A percentile compares a stretch with the other conserved stretches of the same genome.
These are phyloP conservation scores for Coemansia javaensis DNA, from an alignment of 192 early-diverging fungal species.

Conservation along the genomic window DNA sequence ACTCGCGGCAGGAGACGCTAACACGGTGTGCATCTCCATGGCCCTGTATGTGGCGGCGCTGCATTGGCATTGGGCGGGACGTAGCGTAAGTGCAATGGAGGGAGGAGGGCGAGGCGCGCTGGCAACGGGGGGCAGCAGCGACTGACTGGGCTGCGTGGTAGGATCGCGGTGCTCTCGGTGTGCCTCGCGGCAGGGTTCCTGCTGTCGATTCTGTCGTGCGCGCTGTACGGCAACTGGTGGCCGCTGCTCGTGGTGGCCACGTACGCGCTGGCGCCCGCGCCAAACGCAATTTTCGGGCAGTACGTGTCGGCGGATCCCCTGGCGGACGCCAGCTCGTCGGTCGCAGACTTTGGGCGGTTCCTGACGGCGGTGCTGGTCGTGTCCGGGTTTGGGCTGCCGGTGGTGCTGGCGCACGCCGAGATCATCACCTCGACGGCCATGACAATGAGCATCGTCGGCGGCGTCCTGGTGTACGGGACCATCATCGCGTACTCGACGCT, in stretches of 20 bases:
- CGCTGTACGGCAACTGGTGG: conserved; percentile 94
- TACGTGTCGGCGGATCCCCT: conserved; percentile 68
- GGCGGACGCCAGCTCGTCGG: conserved; percentile 58
- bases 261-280: conserved; percentile 86
- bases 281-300: conserved; percentile 79
- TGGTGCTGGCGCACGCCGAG: conserved; percentile 76
- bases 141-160: neutral
- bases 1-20: too few relatives aligned
- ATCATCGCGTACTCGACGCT: conserved; percentile 58
- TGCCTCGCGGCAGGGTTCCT: conserved; percentile 88
- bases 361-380: conserved; percentile 88
- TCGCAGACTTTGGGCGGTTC: conserved; percentile 72
- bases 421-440: conserved; percentile 81
- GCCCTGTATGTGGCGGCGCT: too few relatives aligned
- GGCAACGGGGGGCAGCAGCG: too few relatives aligned
- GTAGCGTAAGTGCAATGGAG: too few relatives aligned
- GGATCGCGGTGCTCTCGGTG: conserved; percentile 76
- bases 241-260: conserved; percentile 90
- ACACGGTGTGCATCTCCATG: too few relatives aligned
- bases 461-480: conserved; percentile 88
- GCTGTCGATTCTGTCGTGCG: conserved; percentile 91
- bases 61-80: too few relatives aligned
- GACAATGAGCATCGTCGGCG: conserved; percentile 85
- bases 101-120: too few relatives aligned
- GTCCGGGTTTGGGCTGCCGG: conserved; percentile 79